Percentiles rank a stretch among this genome's conserved stretches.
Conservation (phyloP, 2,329 filamentous ascomycete genomes). For the Aureobasidium sp. region DNA sequence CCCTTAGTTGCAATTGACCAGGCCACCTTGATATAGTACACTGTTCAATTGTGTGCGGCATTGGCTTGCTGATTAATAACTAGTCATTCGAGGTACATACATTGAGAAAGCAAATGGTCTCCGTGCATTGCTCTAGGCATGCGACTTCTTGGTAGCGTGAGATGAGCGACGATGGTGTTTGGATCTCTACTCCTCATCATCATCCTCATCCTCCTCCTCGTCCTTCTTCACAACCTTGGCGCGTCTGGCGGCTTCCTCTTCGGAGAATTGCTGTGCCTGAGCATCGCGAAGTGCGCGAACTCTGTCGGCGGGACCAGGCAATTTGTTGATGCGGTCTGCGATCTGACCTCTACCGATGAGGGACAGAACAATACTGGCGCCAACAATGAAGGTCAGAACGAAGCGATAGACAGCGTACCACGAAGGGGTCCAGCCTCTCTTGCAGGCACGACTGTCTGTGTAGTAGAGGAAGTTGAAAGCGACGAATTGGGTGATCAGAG, state of each 20-base stretch:
- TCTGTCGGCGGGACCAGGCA: constrained; percentile 40
- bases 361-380: constrained; percentile 70
- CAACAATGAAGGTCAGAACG: constrained; percentile 83
- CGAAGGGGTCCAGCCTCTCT: constrained; percentile 67
- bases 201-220: constrained; percentile 19
- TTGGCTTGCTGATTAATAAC: constrained; percentile 7
- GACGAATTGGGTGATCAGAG: constrained; percentile 76
- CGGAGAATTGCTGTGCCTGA: constrained; percentile 24
- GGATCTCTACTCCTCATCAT: constrained; percentile 20
- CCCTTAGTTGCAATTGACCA: not conserved
- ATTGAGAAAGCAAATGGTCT: not conserved
- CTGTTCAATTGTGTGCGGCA: not conserved
- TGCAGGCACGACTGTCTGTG: constrained; percentile 66
- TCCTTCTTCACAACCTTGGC: constrained; percentile 19
- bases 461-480: constrained; percentile 84
- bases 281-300: constrained; percentile 42
- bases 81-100: constrained; percentile 1
- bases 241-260: constrained; percentile 29
- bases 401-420: constrained; percentile 93
- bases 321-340: constrained; percentile 46
- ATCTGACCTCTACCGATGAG: constrained; percentile 79
- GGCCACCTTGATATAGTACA: not conserved
- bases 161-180: not conserved
- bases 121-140: not conserved
- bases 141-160: not conserved